phyloP scores from a whole-genome alignment of 1,284 basidiomycete species.

The Cystobasidium slooffiae region DNA sequence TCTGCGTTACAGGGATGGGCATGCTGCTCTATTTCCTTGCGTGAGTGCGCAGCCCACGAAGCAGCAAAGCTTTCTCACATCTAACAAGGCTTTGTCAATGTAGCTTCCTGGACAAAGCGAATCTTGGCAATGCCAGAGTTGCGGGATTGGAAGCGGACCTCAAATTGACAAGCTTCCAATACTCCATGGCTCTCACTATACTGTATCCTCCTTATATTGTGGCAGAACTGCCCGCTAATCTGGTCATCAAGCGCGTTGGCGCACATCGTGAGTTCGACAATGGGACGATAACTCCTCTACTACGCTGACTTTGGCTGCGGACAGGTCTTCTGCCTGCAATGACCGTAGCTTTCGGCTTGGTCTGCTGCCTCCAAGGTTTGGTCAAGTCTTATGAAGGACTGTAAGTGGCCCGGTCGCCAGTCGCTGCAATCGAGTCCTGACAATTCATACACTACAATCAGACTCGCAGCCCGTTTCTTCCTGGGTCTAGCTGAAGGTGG shows the following conservation, averaged over 20 bases:
- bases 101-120: conserved; percentile 27
- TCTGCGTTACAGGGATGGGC: conserved; percentile 17
- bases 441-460: not conserved
- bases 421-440: too few relatives aligned
- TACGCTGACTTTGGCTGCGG: not conserved
- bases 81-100: not conserved
- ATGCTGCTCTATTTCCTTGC: conserved; percentile 22
- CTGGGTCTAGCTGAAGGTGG: conserved; percentile 25
- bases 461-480: conserved; percentile 26
- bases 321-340: conserved; percentile 8
- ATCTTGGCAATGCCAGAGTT: conserved; percentile 45
- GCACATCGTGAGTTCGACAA: conserved; percentile 7
- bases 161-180: conserved; percentile 42
- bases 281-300: not conserved
- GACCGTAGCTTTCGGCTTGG: conserved; percentile 11
- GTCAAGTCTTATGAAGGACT: conserved; percentile 64
- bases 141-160: conserved; percentile 50
- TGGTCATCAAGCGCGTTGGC: conserved; percentile 47
- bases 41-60: not conserved
- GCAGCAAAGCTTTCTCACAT: not conserved
- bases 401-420: not conserved
- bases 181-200: conserved; percentile 39
- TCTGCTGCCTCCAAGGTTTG: conserved; percentile 57
- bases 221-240: conserved; percentile 52
- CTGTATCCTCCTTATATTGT: conserved; percentile 46